Evolutionary conservation across 2,329 filamentous ascomycete species (phyloP), one percentile per base, ranked within the genome.

Genomic region (Colletotrichum truncatum): DNA sequence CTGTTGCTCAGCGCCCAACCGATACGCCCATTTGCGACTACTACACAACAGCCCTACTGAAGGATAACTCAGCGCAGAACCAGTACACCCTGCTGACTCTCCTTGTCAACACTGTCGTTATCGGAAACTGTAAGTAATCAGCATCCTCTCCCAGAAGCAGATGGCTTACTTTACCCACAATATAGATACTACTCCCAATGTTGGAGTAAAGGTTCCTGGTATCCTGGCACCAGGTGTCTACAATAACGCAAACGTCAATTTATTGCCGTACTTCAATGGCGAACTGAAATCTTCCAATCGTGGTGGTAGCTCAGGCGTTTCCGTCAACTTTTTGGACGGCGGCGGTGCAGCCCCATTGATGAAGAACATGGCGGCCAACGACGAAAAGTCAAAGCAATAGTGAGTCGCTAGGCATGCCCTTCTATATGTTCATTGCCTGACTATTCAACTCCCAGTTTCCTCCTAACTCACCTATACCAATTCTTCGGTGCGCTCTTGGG

Each of bases 41-140:
- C 75, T 90, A 90, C 76, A 89, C 87, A 32, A 86, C 80, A 4
- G 82, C 84, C n/a, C 74, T 89, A 10, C 78, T 89, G 57, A 85
- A 81, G 73, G 79, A 87, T 38, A 89, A 89, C 78, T 89, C 83
- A 36, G 84, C 85, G 16, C 81, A 78, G 28, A 89, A 88, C 73
- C 87, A 90, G 73, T 76, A 80, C 57, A 84, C 80, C 1, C 77
- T 89, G 3, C 70, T 90, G 70, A 87, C 83, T 2, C 76, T 86
- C 1, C 74, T 90, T 4, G 86, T 90, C 70, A 89, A 89, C 75
- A 89, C 86, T 6, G 88, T 84, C 18, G 85, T 89, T 66, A 87
- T 89, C 69, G 87, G 88, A n/a, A 88, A 88, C 74, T 88, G 82
- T 84, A 72, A 69, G 79, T 66, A 7, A 12, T 5, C 2, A 2